Evolutionary conservation across 768 basidiomycete species (phyloP), one percentile per base, ranked within the genome.

Genomic region (Austroboletus festivus): DNA sequence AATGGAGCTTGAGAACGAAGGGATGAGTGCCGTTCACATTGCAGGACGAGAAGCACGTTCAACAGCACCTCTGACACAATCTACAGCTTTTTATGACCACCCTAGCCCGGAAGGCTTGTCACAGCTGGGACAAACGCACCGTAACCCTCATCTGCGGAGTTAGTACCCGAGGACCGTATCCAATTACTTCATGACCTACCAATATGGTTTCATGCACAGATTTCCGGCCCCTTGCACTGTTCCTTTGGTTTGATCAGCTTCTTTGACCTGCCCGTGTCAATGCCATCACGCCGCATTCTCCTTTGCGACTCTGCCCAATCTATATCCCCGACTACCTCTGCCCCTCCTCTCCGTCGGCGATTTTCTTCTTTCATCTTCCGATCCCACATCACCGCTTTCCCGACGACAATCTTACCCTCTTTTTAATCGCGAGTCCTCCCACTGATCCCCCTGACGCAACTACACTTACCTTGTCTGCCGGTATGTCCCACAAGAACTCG

Each of bases 401-500:
- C 43, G 46, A 56, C 58, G 54, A 53, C 46, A 57, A 56, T 63
- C 54, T 48, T n/a, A 12, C 47, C 19, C 28, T 7, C 53, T 50
- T 55, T 54, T 67, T 68, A 62, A 60, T 52, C 58, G 52, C 54
- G 46, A 62, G 59, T 55, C 49, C 64, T 48, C 50, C 48, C 42
- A 46, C 41, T 50, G 52, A 48, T 50, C 55, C 55, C 60, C 58
- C 59, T 58, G 55, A 53, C 53, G 35, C 47, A 56, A 9, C 52
- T 43, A 51, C 53, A 55, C 59, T 45, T 44, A 35, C 54, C 46
- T n/a, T 44, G 44, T 37, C 38, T 38, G 42, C 33, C 38, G 35
- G 41, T 43, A 82, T 83, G 81, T 76, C 79, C 47, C 73, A 75
- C 64, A 70, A 69, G 65, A 73, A 72, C 54, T 71, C 74, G 18